These are phyloP conservation scores for Leishmania major DNA, from an alignment of 208 protist genomes.

Conservation along the genomic window DNA sequence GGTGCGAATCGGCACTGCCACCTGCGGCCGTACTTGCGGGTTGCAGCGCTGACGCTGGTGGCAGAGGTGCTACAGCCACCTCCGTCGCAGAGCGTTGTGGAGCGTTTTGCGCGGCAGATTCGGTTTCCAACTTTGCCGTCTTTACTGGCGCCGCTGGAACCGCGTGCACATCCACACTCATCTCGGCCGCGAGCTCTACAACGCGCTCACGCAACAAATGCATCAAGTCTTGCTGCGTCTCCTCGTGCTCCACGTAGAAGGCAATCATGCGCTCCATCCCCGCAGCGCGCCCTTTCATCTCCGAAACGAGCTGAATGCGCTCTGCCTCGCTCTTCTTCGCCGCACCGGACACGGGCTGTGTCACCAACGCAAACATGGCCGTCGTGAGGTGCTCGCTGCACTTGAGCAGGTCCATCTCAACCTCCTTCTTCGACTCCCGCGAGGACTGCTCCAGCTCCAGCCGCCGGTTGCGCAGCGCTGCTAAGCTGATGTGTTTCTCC, in stretches of 20 bases:
- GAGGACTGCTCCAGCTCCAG: slow-evolving; percentile 82
- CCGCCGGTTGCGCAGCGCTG: slow-evolving; percentile 60
- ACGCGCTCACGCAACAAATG: slow-evolving; percentile 30
- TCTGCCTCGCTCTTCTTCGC: slow-evolving; percentile 43
- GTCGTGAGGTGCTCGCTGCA: slow-evolving; percentile 63
- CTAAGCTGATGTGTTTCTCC: slow-evolving; percentile 72
- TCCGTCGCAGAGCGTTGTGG: background rate
- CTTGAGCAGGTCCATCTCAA: slow-evolving; percentile 71
- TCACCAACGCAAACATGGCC: slow-evolving; percentile 50
- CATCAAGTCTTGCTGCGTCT: slow-evolving; percentile 36
- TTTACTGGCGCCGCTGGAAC: slow-evolving; percentile 14
- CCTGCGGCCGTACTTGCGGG: background rate
- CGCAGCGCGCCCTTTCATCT: slow-evolving; percentile 35
- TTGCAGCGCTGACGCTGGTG: background rate
- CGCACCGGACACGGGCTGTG: slow-evolving; percentile 53
- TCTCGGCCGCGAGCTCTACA: slow-evolving; percentile 35
- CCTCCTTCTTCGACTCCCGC: slow-evolving; percentile 82
- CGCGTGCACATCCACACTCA: slow-evolving; percentile 25
- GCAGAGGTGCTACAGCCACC: background rate
- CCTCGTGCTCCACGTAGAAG: slow-evolving; percentile 30
- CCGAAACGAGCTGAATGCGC: slow-evolving; percentile 26
- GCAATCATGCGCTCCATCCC: slow-evolving; percentile 32
- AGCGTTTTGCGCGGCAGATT: background rate
- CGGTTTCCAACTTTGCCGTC: background rate
- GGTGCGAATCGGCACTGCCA: background rate